These are phyloP conservation scores for Pyricularia grisea DNA, from an alignment of 2,329 filamentous ascomycete species.

Conservation along the genomic window DNA sequence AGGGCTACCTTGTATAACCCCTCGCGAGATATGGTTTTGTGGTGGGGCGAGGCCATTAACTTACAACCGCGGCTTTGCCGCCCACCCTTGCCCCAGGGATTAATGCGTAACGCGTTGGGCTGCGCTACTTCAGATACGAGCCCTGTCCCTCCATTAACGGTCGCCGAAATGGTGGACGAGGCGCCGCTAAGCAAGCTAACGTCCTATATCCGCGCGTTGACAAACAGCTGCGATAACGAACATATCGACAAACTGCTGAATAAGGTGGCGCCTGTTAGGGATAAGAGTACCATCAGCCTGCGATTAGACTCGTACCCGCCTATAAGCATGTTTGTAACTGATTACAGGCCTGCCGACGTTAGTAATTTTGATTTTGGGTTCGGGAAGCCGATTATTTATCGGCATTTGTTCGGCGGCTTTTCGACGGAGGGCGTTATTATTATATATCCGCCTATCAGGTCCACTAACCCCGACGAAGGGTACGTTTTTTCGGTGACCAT, in stretches of 20 bases:
- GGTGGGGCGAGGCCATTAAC: conserved; percentile 26
- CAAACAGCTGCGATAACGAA: conserved; percentile 22
- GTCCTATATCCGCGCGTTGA: conserved; percentile 25
- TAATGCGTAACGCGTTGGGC: conserved; percentile 23
- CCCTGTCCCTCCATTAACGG: conserved; percentile 16
- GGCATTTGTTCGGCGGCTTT: conserved; percentile 17
- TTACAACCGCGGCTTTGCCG: conserved; percentile 24
- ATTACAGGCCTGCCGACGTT: conserved; percentile 23
- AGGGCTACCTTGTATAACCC: conserved; percentile 21
- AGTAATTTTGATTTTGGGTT: conserved; percentile 25
- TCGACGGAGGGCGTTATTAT: not conserved
- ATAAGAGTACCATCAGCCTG: conserved; percentile 24
- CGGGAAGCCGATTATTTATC: conserved; percentile 20
- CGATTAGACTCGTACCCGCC: conserved; percentile 25
- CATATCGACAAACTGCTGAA: conserved; percentile 18
- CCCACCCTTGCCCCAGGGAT: conserved; percentile 19
- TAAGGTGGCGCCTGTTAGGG: conserved; percentile 22
- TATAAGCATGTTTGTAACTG: conserved; percentile 23
- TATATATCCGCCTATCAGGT: not conserved
- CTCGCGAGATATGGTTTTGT: conserved; percentile 13
- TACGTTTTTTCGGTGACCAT: not conserved
- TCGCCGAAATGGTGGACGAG: conserved; percentile 22
- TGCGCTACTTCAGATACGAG: conserved; percentile 14
- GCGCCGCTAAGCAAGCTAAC: conserved; percentile 23
- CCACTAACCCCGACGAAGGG: not conserved